phyloP scores from a whole-genome alignment of 805 yeast genomes.

The Hanseniaspora thailandica region DNA sequence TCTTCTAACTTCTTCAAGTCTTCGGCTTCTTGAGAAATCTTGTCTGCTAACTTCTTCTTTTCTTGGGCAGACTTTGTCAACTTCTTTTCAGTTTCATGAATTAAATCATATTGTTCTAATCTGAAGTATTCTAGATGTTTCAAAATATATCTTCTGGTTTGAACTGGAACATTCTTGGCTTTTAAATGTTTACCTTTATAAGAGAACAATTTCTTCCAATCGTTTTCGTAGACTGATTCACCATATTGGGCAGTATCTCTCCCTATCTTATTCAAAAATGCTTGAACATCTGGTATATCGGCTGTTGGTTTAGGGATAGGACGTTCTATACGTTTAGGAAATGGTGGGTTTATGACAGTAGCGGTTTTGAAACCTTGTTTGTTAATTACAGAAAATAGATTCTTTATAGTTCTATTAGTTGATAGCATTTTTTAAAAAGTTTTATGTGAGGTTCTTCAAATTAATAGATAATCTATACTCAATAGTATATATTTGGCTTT shows the following conservation, averaged over 20 bases:
- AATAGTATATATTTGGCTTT: no score
- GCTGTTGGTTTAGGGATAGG: conserved; percentile 40
- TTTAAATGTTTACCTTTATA: conserved; percentile 49
- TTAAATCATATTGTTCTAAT: conserved; percentile 36
- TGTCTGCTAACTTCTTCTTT: conserved; percentile 50
- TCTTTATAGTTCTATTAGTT: background rate
- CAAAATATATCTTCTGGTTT: conserved; percentile 60
- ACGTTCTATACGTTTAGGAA: conserved; percentile 8
- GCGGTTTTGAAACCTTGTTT: conserved; percentile 6
- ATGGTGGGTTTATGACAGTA: background rate
- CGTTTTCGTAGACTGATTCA: conserved; percentile 54
- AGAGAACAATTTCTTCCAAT: conserved; percentile 55
- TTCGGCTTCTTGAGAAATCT: conserved; percentile 30
- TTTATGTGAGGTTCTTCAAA: no score
- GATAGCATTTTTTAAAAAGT: background rate
- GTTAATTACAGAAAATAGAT: background rate
- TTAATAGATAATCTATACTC: no score
- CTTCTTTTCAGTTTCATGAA: conserved; percentile 39
- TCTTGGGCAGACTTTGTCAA: conserved; percentile 42
- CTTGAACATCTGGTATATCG: conserved; percentile 52
- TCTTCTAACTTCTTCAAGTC: conserved; percentile 24
- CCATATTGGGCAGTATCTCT: conserved; percentile 56
- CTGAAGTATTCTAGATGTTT: conserved; percentile 59
- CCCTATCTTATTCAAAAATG: conserved; percentile 71
- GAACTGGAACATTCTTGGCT: conserved; percentile 62